phyloP scores from a whole-genome alignment of 306 rosid genomes.

The Lupinus albus region DNA sequence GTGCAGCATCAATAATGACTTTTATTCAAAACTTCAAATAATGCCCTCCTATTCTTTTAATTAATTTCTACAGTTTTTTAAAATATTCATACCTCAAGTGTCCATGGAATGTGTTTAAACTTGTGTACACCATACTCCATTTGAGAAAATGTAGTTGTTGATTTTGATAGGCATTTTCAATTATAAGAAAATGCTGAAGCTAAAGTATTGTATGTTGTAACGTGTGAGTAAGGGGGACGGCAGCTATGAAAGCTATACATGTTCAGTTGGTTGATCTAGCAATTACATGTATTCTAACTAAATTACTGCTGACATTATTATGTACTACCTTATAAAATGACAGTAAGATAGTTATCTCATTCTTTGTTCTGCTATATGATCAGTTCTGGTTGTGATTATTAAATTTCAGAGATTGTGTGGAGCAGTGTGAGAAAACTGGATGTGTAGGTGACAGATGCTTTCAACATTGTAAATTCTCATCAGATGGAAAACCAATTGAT shows the following conservation, averaged over 20 bases:
- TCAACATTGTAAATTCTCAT: constrained; percentile 96
- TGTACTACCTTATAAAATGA: constrained; percentile 2
- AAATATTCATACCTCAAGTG: neutral
- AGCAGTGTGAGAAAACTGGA: constrained; percentile 81
- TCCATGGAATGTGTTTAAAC: neutral
- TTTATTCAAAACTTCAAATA: neutral
- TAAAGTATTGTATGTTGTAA: constrained; percentile 11
- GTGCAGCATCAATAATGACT: neutral
- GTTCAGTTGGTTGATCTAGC: constrained; percentile 6
- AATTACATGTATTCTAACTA: constrained; percentile 25
- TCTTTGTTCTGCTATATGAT: constrained; percentile 6
- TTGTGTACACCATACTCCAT: neutral
- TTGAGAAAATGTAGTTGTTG: neutral
- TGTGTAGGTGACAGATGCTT: constrained; percentile 85
- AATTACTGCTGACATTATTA: constrained; percentile 1
- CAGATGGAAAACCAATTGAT: constrained; percentile 95
- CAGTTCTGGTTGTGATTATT: constrained; percentile 32
- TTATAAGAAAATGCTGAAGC: constrained; percentile 10
- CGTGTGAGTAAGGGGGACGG: constrained; percentile 12
- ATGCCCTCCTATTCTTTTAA: neutral
- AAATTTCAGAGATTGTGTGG: constrained; percentile 71
- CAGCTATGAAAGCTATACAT: constrained; percentile 6
- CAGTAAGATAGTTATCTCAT: constrained; percentile 4
- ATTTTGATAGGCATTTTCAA: constrained; percentile 6
- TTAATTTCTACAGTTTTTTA: constrained; percentile 1